Evolutionary conservation across 805 yeast genomes (phyloP).

Genomic region (Myxozyma vanderwaltii): DNA sequence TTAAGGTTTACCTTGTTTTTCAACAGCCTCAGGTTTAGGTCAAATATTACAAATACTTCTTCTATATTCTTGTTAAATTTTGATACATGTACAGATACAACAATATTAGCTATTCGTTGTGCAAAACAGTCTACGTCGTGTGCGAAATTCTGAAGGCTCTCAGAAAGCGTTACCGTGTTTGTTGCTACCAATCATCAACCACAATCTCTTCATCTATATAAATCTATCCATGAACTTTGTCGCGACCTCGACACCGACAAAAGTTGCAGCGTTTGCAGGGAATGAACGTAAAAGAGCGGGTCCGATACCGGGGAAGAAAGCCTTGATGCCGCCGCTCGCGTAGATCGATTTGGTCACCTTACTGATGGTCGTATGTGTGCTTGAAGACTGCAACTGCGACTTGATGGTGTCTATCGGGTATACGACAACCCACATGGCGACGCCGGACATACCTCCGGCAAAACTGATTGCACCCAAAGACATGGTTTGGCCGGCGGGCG

Average conservation of each 20-base stretch:
- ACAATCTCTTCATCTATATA: background rate
- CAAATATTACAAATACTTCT: background rate
- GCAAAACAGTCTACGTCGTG: too few relatives aligned
- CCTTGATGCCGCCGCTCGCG: conserved; percentile 75
- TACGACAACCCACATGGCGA: conserved; percentile 94
- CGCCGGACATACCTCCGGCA: conserved; percentile 96
- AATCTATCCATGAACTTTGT: conserved; percentile 40
- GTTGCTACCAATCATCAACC: too few relatives aligned
- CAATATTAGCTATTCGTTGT: too few relatives aligned
- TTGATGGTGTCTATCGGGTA: conserved; percentile 97
- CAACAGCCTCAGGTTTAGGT: background rate
- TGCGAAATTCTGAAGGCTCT: too few relatives aligned
- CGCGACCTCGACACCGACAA: conserved; percentile 90
- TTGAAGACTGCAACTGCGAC: conserved; percentile 73
- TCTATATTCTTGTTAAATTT: too few relatives aligned
- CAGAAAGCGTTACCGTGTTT: too few relatives aligned
- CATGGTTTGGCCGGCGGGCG: conserved; percentile 52
- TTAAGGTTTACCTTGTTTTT: background rate
- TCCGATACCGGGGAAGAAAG: conserved; percentile 96
- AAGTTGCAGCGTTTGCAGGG: conserved; percentile 99
- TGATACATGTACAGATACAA: too few relatives aligned
- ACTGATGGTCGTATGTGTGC: conserved; percentile 55
- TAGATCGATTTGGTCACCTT: conserved; percentile 72
- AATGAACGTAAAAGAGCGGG: conserved; percentile 92
- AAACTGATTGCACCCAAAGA: conserved; percentile 74